Evolutionary conservation across 192 early-diverging fungal genomes (phyloP).

Genomic region (Backusella mclennaniae): DNA sequence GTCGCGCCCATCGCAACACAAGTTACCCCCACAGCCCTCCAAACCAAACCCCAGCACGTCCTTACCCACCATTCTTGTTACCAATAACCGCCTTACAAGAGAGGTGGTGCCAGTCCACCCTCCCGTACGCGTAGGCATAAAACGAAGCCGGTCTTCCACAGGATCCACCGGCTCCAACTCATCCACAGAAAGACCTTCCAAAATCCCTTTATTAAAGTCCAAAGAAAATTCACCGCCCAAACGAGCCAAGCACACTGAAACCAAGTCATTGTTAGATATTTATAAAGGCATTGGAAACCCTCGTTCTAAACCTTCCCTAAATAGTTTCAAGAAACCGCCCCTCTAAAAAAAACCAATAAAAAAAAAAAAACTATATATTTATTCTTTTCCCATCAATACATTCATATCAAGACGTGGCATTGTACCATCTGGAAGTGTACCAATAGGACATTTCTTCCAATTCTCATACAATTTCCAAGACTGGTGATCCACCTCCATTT

Average conservation of each 20-base stretch:
- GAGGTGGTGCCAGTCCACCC: background rate
- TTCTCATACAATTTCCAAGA: constrained; percentile 32
- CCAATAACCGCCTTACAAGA: background rate
- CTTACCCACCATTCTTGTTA: background rate
- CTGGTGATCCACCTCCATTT: background rate
- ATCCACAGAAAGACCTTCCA: background rate
- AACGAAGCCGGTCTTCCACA: background rate
- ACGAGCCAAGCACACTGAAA: background rate
- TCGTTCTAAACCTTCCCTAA: background rate
- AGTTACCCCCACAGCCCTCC: background rate
- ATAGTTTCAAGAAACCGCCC: background rate
- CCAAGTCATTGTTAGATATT: background rate
- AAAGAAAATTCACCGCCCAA: background rate
- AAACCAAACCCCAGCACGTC: background rate
- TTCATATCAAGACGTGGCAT: constrained; percentile 40
- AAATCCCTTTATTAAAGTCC: background rate
- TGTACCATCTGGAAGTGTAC: constrained; percentile 38
- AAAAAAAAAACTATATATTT: no score
- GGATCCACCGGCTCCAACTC: background rate
- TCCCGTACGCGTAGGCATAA: background rate
- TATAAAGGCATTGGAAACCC: background rate
- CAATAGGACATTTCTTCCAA: constrained; percentile 42
- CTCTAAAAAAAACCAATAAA: background rate
- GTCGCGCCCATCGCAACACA: background rate
- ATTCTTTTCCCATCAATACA: background rate